Evolutionary conservation across 2,329 filamentous ascomycete genomes (phyloP).

Genomic region (Beauveria bassiana): DNA sequence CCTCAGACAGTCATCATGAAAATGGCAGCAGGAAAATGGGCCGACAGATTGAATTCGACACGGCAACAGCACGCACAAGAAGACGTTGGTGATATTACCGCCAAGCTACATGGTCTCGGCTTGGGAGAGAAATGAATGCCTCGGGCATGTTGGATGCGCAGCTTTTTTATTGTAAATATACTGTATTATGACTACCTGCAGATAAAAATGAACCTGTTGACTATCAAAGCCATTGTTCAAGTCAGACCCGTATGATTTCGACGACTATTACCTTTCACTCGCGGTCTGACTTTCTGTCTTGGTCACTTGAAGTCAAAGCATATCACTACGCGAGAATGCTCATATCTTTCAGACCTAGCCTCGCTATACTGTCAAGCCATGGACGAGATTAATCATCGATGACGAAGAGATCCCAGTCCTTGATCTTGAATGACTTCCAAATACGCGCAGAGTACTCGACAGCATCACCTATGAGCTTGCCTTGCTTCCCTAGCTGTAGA

Average conservation of each 20-base stretch:
- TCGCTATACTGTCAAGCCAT: background rate
- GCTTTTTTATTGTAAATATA: background rate
- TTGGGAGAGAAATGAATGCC: constrained; percentile 14
- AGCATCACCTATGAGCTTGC: constrained; percentile 59
- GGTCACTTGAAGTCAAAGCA: background rate
- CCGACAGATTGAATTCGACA: constrained; percentile 15
- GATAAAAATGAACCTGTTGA: background rate
- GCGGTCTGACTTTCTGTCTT: background rate
- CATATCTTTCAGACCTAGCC: background rate
- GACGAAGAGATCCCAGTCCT: constrained; percentile 70
- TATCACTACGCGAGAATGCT: background rate
- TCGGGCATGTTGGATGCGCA: background rate
- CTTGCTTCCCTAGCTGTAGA: constrained; percentile 55
- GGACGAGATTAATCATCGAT: constrained; percentile 11
- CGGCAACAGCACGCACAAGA: constrained; percentile 6
- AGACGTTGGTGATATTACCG: constrained; percentile 14
- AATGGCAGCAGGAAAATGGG: constrained; percentile 56
- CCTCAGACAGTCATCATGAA: constrained; percentile 64
- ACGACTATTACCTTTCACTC: background rate
- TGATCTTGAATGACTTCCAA: constrained; percentile 66
- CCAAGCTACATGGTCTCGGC: constrained; percentile 21
- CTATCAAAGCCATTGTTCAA: constrained; percentile 6
- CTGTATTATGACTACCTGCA: background rate
- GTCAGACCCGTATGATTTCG: background rate
- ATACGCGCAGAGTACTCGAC: constrained; percentile 62